Evolutionary conservation across 306 rosid genomes (phyloP).

Genomic region (Cicer judaicum): DNA sequence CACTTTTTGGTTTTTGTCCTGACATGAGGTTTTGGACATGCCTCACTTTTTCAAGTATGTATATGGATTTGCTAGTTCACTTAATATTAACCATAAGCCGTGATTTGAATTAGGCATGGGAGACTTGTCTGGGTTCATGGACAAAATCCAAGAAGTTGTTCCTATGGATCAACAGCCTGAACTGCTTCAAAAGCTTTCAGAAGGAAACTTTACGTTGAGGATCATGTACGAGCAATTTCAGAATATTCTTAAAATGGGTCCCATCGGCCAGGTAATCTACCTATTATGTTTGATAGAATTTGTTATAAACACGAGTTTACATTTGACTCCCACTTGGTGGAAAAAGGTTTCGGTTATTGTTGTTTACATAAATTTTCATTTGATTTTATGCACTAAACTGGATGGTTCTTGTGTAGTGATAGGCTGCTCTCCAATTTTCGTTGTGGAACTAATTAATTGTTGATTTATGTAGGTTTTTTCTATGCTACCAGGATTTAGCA

Average conservation of each 20-base stretch:
- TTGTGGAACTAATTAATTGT: conserved; percentile 27
- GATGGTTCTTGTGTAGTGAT: conserved; percentile 27
- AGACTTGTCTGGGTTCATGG: conserved; percentile 85
- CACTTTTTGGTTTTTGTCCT: conserved; percentile 9
- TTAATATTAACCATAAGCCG: neutral
- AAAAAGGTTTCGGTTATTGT: neutral
- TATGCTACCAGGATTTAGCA: conserved; percentile 83
- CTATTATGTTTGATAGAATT: conserved; percentile 13
- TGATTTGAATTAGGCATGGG: conserved; percentile 71
- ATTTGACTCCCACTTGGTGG: conserved; percentile 7
- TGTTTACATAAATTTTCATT: neutral
- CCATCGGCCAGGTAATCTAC: conserved; percentile 65
- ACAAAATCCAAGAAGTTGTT: conserved; percentile 89
- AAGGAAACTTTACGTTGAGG: conserved; percentile 78
- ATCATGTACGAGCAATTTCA: conserved; percentile 85
- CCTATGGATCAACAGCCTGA: conserved; percentile 94
- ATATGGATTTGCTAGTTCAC: conserved; percentile 12
- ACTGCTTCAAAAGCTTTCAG: conserved; percentile 81
- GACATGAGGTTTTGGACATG: neutral
- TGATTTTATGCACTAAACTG: conserved; percentile 6
- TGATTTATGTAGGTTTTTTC: conserved; percentile 63
- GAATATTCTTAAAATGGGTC: conserved; percentile 81
- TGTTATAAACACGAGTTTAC: neutral
- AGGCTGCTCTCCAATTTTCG: conserved; percentile 1
- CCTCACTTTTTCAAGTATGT: conserved; percentile 13